Base-by-base conservation (phyloP, 345 rosid genomes). In the Noccaea bulbosa region DNA sequence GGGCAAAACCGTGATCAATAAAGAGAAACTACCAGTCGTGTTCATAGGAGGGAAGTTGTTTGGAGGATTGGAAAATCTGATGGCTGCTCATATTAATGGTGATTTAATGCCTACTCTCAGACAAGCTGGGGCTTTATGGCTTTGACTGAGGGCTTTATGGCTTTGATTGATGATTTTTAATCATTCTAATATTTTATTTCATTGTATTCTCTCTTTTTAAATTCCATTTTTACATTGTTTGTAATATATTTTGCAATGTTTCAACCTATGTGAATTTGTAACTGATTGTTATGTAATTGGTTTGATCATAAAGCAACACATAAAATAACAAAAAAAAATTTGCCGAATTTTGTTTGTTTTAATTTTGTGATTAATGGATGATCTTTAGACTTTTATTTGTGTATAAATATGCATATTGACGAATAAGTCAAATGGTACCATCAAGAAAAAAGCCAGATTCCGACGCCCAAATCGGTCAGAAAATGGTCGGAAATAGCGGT, bases 61-160 rank as follows among this genome's bases (percentile, higher is more conserved):
- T 70, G 99, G 99, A 5, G 97, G 99, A 14, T 66, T 93, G 81
- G 98, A 93, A 46, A 84, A 82, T 74, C 70, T 93, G n/a, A 93
- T 93, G 98, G 94, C 96, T 32, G 78, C 94, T 27, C 98, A 93
- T 84, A 93, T 93, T 9, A 80, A 83, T 16, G 98, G 98, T 17
- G 97, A 93, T 52, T 72, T 91, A 78, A 71, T 87, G 38, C 97
- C 97, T 40, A 67, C 81, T 33, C 76, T 94, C 52, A 89, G 88
- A 83, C 79, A 91, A 76, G 97, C 99, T n/a, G 94, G 96, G 1
- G 99, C 96, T 48, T 77, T 94, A 68, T 94, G 99, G 97, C 95
- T 94, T 78, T 91, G 81, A 85, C 71, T 65, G 20, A 15, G 96
- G 1, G 99, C 96, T 48, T 77, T 94, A 68, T 94, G 99, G 97